phyloP scores from a whole-genome alignment of 257 asterid species.

The Coffea eugenioides region DNA sequence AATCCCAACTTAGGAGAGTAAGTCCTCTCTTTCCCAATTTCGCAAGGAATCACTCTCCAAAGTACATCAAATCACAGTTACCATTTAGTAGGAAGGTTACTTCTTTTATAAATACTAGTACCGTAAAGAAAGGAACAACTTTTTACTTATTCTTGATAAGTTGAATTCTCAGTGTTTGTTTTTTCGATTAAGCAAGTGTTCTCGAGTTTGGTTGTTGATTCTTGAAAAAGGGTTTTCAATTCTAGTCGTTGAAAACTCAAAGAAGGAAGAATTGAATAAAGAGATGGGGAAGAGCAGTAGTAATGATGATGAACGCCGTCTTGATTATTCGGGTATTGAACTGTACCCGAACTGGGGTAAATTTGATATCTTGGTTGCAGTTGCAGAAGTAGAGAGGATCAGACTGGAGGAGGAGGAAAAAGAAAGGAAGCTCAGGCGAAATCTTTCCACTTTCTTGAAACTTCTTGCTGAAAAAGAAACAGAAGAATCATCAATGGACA shows the following conservation, averaged over 20 bases:
- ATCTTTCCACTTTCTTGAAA: neutral
- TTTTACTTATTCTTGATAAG: no score
- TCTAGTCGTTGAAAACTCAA: neutral
- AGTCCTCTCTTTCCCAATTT: no score
- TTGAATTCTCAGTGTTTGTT: no score
- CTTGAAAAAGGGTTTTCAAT: neutral
- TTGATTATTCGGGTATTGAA: neutral
- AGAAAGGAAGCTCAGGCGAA: neutral
- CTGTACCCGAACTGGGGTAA: neutral
- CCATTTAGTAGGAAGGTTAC: no score
- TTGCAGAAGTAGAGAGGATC: neutral
- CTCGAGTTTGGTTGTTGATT: no score
- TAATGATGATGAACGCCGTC: neutral
- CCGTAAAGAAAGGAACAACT: no score
- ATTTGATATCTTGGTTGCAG: neutral
- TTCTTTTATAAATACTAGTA: no score
- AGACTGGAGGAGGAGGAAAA: neutral
- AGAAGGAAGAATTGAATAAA: neutral
- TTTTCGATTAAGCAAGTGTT: no score
- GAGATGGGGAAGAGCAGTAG: neutral
- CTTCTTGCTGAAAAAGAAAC: neutral
- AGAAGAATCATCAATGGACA: no score
- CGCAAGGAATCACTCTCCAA: no score
- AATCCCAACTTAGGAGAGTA: no score
- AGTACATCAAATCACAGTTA: no score